phyloP scores from a whole-genome alignment of 2,329 filamentous ascomycete genomes.

The Colletotrichum coccodes region DNA sequence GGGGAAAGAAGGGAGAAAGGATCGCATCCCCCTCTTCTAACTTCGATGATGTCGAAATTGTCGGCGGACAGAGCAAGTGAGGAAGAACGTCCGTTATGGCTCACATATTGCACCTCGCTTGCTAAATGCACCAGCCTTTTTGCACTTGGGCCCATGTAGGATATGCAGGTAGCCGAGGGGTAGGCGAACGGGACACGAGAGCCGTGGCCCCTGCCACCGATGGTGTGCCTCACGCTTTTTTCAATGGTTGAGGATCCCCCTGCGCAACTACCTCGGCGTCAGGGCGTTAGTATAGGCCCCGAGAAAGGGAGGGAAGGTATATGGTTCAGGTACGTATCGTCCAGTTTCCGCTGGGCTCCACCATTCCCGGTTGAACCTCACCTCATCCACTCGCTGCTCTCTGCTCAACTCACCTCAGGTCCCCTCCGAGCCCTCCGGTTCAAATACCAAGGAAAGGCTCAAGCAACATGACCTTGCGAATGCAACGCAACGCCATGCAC shows the following conservation, averaged over 20 bases:
- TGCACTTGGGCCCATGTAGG: conserved; percentile 4
- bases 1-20: too few species aligned
- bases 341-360: neutral
- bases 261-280: neutral
- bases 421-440: neutral
- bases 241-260: neutral
- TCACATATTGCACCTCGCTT: neutral
- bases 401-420: neutral
- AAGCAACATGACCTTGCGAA: neutral
- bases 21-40: neutral
- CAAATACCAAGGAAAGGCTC: neutral
- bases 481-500: neutral
- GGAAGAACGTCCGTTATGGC: neutral
- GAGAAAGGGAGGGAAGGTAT: neutral
- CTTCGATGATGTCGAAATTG: neutral
- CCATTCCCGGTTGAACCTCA: conserved; percentile 1
- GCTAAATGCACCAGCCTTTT: neutral
- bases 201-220: conserved; percentile 18
- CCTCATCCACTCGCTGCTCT: neutral
- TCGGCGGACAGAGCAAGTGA: neutral
- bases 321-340: neutral
- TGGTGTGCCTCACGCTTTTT: neutral
- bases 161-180: conserved; percentile 17
- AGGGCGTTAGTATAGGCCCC: neutral
- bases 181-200: conserved; percentile 26